Base-by-base conservation (phyloP, 345 rosid species). In the Populus pruinosa region DNA sequence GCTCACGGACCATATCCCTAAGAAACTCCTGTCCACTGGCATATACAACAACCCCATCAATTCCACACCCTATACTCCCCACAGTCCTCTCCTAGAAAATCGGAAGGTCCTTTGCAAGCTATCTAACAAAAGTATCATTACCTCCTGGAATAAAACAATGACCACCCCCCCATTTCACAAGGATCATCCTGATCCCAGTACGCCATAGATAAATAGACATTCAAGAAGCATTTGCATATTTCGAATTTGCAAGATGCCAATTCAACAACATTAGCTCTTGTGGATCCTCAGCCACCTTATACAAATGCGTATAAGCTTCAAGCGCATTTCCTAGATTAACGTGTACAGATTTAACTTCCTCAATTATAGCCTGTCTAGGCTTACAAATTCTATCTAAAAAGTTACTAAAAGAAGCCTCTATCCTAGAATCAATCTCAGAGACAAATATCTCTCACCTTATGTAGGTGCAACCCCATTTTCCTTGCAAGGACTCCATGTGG, bases 181-280 rank as follows among this genome's bases (percentile, higher is more conserved):
- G 98, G 98, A 79, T 96, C 99, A 87, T 96, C 99, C 79, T 94
- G 98, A 89, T 96, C 98, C 97, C 99, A 96, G 76, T 91, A 94
- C 0, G 95, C 94, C 99, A 96, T 90, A 5, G 98, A 96, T 79
- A 96, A 76, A 83, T 91, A 41, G 97, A 87, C 87, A 96, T 89
- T 78, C 94, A 77, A 0, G 98, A 88, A 78, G 98, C 99, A 86
- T 96, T 96, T 12, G 97, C 99, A 70, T 92, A 96, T 76, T 96
- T 97, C 75, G 93, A 87, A 79, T 95, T 95, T 0, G 98, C 98
- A 70, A 93, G 89, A 86, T 93, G 99, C 98, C 99, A 95, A 84
- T 95, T 85, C 76, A 95, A 86, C 35, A 95, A 83, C 98, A 93
- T 93, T 43, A 94, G 84, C 89, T 95, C 98, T 31, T 91, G 89